Conservation (phyloP, 1,284 basidiomycete genomes). For the Cutaneotrichosporon mucoides region DNA sequence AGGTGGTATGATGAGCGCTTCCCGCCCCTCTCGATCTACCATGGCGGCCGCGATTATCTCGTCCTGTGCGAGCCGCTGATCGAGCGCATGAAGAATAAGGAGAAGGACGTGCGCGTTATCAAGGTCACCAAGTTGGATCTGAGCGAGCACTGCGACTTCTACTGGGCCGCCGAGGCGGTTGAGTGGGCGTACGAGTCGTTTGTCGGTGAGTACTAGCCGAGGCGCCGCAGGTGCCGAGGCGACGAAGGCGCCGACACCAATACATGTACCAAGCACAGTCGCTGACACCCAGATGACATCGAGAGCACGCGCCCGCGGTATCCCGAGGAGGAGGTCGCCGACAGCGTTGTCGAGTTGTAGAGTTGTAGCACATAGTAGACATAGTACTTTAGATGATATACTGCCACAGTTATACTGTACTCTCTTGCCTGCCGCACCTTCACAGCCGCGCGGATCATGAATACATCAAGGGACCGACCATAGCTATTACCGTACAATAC, state of each 20-base stretch:
- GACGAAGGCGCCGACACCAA: too few species aligned
- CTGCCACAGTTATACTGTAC: too few species aligned
- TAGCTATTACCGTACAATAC: neutral
- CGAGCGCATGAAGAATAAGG: constrained; percentile 52
- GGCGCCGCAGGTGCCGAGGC: too few species aligned
- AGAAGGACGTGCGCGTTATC: constrained; percentile 55
- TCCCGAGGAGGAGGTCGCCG: constrained; percentile 28
- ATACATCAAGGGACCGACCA: neutral
- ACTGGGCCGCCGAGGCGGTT: constrained; percentile 59
- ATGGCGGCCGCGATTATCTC: constrained; percentile 55
- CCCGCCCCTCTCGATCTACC: constrained; percentile 58
- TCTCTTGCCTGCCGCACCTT: too few species aligned
- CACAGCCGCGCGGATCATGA: neutral
- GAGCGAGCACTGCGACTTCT: constrained; percentile 54
- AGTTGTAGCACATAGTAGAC: constrained; percentile 1
- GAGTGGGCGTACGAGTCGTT: constrained; percentile 56
- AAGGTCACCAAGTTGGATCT: constrained; percentile 54
- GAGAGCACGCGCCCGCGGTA: constrained; percentile 40
- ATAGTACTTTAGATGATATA: neutral
- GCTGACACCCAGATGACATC: constrained; percentile 34
- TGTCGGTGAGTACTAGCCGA: constrained; percentile 37
- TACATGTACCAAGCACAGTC: neutral
- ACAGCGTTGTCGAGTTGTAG: neutral
- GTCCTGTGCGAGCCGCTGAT: constrained; percentile 54
- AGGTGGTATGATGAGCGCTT: constrained; percentile 58